Percentiles rank a stretch among this genome's conserved stretches.
These are phyloP conservation scores for Limonomyces culmigenus DNA, from an alignment of 1,284 basidiomycete genomes.

Conservation along the genomic window DNA sequence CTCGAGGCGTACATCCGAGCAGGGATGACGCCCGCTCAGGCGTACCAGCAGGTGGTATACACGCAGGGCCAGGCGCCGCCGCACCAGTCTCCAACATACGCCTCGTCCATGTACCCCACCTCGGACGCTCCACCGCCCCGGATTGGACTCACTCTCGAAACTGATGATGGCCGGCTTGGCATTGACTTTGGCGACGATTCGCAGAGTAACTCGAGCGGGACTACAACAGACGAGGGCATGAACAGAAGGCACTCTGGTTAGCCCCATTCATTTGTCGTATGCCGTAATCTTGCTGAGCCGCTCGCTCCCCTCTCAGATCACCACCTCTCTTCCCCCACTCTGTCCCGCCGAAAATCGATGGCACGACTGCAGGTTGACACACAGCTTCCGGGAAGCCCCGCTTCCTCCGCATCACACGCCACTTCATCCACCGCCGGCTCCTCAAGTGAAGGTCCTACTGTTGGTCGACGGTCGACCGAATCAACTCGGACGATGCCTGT, in stretches of 20 bases:
- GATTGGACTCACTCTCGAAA: slow-evolving; percentile 3
- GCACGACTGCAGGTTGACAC: slow-evolving; percentile 1
- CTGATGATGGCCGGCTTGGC: slow-evolving; percentile 30
- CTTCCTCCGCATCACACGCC: slow-evolving; percentile 1
- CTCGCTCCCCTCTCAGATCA: no score
- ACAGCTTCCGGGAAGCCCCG: no score
- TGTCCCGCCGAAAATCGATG: no score
- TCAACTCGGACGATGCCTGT: slow-evolving; percentile 31
- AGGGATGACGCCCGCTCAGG: slow-evolving; percentile 58
- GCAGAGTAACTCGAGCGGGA: slow-evolving; percentile 20
- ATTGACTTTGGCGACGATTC: slow-evolving; percentile 32
- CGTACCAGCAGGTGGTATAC: slow-evolving; percentile 62
- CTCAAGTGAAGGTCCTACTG: slow-evolving; percentile 6
- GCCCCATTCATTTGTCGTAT: no score
- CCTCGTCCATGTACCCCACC: no score
- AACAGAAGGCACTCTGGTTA: no score
- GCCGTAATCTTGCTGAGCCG: no score
- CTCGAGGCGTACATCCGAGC: slow-evolving; percentile 28
- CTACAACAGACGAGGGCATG: no score
- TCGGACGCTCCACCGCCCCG: no score
- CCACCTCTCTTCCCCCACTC: no score
- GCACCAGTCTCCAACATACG: slow-evolving; percentile 4
- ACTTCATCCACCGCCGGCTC: slow-evolving; percentile 8
- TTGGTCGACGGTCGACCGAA: slow-evolving; percentile 34
- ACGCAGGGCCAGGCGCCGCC: slow-evolving; percentile 20